These are phyloP conservation scores for Lactifluus subvellereus DNA, from an alignment of 768 basidiomycete genomes.

Conservation along the genomic window DNA sequence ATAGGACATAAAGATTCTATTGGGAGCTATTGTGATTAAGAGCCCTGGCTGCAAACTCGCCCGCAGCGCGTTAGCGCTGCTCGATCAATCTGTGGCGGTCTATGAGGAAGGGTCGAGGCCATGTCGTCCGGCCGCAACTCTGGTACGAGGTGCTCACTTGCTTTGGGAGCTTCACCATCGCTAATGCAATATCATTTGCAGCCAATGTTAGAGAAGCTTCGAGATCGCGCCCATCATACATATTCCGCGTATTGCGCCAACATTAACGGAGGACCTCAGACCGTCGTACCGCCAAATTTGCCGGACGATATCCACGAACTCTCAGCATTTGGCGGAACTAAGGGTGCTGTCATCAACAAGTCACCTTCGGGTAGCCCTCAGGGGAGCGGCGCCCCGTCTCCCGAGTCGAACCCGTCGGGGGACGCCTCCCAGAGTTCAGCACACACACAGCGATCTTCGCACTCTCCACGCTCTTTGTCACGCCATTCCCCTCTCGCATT, in stretches of 20 bases:
- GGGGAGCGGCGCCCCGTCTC: constrained; percentile 8
- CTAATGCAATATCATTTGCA: constrained; percentile 4
- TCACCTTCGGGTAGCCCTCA: constrained; percentile 16
- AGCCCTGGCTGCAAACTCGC: constrained; percentile 42
- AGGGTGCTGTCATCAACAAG: constrained; percentile 15
- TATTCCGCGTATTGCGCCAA: constrained; percentile 27
- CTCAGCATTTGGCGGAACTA: constrained; percentile 20
- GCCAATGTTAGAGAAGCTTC: constrained; percentile 37
- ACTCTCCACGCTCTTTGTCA: background rate
- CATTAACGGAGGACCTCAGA: background rate
- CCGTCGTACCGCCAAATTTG: background rate
- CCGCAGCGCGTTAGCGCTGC: constrained; percentile 35
- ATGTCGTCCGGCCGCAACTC: constrained; percentile 32
- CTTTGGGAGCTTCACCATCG: no score
- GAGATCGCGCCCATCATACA: constrained; percentile 33
- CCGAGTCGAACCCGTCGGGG: constrained; percentile 8
- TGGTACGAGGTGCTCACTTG: background rate
- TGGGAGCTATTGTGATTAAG: constrained; percentile 43
- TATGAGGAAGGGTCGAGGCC: constrained; percentile 39
- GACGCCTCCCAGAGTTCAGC: background rate
- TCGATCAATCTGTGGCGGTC: constrained; percentile 36
- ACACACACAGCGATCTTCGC: constrained; percentile 1
- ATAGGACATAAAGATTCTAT: constrained; percentile 34
- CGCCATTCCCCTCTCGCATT: background rate
- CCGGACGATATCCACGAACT: constrained; percentile 18